Evolutionary conservation across 345 rosid species (phyloP).

Genomic region (Populus ilicifolia): DNA sequence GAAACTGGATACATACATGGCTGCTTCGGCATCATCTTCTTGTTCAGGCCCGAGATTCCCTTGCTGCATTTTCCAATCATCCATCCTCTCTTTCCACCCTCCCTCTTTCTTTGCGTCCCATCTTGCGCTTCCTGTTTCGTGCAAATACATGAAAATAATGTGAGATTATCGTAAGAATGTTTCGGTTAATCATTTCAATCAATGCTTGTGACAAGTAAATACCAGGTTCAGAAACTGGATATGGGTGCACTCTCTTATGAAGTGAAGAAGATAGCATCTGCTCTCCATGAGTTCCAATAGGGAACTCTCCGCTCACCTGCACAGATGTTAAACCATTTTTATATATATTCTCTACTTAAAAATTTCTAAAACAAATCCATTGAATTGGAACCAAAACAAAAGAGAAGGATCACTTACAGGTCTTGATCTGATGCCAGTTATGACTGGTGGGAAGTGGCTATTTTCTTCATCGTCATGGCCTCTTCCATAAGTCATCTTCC

Average conservation of each 20-base stretch:
- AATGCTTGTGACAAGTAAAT: not conserved
- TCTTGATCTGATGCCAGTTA: slow-evolving; percentile 63
- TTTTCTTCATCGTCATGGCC: slow-evolving; percentile 85
- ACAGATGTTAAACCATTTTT: not conserved
- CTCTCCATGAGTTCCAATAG: slow-evolving; percentile 63
- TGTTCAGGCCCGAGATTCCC: slow-evolving; percentile 75
- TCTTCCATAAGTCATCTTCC: slow-evolving; percentile 96
- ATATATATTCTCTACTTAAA: not conserved
- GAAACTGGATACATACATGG: slow-evolving; percentile 38
- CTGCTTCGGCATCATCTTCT: slow-evolving; percentile 80
- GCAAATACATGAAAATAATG: not conserved
- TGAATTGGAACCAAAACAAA: not conserved
- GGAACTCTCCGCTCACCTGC: slow-evolving; percentile 92
- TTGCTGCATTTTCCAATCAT: slow-evolving; percentile 87
- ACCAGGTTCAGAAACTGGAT: slow-evolving; percentile 83
- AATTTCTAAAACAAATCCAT: not conserved
- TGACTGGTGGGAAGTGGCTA: slow-evolving; percentile 61
- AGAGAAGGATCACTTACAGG: slow-evolving; percentile 40
- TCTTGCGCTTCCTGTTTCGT: slow-evolving; percentile 57
- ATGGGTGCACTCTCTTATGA: slow-evolving; percentile 89
- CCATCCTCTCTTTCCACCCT: slow-evolving; percentile 90
- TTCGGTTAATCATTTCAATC: not conserved
- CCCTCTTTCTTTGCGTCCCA: slow-evolving; percentile 86
- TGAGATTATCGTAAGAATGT: not conserved
- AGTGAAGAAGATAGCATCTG: slow-evolving; percentile 57